Evolutionary conservation across 306 rosid species (phyloP), one percentile per base, ranked within the genome.

Genomic region (Cucurbita moschata): DNA sequence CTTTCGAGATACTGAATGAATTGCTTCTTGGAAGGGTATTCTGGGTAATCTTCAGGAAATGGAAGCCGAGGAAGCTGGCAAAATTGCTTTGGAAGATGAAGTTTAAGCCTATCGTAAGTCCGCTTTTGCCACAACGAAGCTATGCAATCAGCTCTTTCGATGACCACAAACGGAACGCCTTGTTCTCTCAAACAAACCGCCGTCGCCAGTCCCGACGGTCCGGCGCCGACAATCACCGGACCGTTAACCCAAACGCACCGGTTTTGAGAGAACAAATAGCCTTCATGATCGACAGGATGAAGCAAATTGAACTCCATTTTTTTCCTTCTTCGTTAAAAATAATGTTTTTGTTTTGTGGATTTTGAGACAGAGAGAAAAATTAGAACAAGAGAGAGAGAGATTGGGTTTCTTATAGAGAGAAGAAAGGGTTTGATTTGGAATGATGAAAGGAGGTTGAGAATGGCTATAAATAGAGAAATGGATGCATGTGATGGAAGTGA

Each of bases 121-220:
- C 97, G 84, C 23, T 78, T 91, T n/a, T 94, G 95, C 99, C 99
- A 94, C 3, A 94, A 73, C 0, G 99, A 94, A 42, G 99, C 99
- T 73, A 91, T 89, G 79, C 99, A 94, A 4, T 91, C 88, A 18
- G 92, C 85, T 71, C 91, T 62, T 60, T 94, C 99, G 0, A 94
- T 87, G 7, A 94, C 86, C 43, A 83, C 80, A 75, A 86, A 94
- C 51, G 99, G 96, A 3, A 94, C 97, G 19, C 95, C 91, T 78
- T 91, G 90, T 69, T 91, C 88, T 64, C 79, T 86, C 0, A 94
- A 92, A 71, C 99, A 91, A 6, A 97, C 96, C 14, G 95, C 99
- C 4, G 99, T 89, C 82, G 99, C 97, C 18, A 94, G 77, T 0
- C 99, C 99, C 0, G 99, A 86, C 0, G 99, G 99, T 15, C 99